phyloP scores from a whole-genome alignment of 1,284 basidiomycete genomes.

The Marasmius fiardii region DNA sequence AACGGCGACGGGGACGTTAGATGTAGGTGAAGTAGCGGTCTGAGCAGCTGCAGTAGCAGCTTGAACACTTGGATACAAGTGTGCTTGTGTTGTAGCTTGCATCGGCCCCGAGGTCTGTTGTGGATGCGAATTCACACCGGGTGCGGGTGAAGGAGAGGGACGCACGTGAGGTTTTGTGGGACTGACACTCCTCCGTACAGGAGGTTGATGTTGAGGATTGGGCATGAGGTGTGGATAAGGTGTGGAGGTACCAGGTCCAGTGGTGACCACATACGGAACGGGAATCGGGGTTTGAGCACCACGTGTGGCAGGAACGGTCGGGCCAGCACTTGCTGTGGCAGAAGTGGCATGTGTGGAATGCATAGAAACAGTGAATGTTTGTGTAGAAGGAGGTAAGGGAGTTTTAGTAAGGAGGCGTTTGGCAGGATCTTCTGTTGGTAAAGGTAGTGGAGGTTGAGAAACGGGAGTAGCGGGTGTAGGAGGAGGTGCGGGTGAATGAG shows the following conservation, averaged over 20 bases:
- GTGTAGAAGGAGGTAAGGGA: background rate
- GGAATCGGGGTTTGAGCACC: conserved; percentile 8
- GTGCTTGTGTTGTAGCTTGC: conserved; percentile 22
- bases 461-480: conserved; percentile 16
- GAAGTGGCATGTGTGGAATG: background rate
- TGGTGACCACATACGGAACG: background rate
- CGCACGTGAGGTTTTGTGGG: conserved; percentile 1
- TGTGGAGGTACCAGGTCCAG: conserved; percentile 18
- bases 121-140: conserved; percentile 16
- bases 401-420: background rate
- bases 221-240: conserved; percentile 3
- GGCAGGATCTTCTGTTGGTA: background rate
- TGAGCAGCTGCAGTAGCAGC: conserved; percentile 30
- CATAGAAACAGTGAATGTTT: conserved; percentile 1
- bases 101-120: conserved; percentile 22
- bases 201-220: background rate
- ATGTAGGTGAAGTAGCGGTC: background rate
- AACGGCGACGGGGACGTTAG: background rate
- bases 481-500: conserved; percentile 11
- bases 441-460: conserved; percentile 18
- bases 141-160: conserved; percentile 7
- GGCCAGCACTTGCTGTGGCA: background rate
- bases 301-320: background rate
- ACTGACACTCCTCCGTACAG: background rate
- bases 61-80: conserved; percentile 32